Conservation (phyloP, 179 eudicot genomes). For the Silene noctiflora region DNA sequence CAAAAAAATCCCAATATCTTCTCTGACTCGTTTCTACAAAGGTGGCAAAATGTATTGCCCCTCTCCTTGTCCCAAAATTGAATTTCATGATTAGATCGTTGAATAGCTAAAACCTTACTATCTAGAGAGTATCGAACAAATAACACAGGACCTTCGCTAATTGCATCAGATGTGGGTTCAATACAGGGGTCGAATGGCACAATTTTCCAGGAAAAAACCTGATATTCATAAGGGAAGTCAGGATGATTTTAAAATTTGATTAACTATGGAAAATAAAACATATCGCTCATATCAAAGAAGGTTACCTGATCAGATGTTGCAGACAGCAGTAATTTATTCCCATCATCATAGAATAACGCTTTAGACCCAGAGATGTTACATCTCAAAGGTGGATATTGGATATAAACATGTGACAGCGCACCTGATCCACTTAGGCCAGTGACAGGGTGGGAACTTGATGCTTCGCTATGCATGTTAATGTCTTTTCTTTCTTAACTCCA, state of each 20-base stretch:
- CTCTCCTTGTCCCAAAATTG: conserved; percentile 78
- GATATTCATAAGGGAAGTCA: conserved; percentile 9
- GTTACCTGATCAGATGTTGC: conserved; percentile 77
- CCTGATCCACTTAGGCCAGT: conserved; percentile 64
- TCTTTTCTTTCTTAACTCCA: neutral
- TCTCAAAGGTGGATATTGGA: conserved; percentile 77
- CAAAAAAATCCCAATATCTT: conserved; percentile 91
- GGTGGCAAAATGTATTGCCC: conserved; percentile 58
- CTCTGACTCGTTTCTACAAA: conserved; percentile 69
- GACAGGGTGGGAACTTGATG: conserved; percentile 64
- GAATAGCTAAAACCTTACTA: conserved; percentile 71
- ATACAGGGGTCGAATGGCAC: conserved; percentile 58
- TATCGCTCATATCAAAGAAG: conserved; percentile 12
- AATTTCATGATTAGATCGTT: conserved; percentile 74
- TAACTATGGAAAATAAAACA: conserved; percentile 9
- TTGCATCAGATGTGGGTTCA: conserved; percentile 53
- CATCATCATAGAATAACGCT: conserved; percentile 88
- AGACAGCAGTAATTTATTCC: conserved; percentile 62
- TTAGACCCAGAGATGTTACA: conserved; percentile 61
- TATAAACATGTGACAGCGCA: conserved; percentile 86
- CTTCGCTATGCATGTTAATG: conserved; percentile 49
- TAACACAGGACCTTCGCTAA: conserved; percentile 71
- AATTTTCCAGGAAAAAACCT: conserved; percentile 91
- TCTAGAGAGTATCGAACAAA: conserved; percentile 82
- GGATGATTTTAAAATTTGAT: neutral